Evolutionary conservation across 2,329 filamentous ascomycete genomes (phyloP).

Genomic region (Endoconidiophora laricicola): DNA sequence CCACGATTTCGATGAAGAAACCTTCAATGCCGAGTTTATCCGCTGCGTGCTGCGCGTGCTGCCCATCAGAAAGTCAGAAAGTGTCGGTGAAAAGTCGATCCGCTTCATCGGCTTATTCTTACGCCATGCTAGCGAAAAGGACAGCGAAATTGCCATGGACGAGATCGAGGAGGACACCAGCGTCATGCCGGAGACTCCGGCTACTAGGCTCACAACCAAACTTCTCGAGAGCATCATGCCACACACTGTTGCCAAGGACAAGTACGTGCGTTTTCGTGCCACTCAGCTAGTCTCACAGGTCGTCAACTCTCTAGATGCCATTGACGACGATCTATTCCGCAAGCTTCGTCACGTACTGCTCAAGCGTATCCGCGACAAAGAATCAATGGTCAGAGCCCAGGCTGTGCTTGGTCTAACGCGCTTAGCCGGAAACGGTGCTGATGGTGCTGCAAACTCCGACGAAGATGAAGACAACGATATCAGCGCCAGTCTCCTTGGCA

Average conservation of each 20-base stretch:
- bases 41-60: constrained; percentile 70
- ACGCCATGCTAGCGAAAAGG: constrained; percentile 51
- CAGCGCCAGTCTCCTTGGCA: constrained; percentile 56
- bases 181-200: constrained; percentile 67
- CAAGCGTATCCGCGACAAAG: constrained; percentile 83
- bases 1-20: constrained; percentile 61
- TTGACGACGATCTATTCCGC: constrained; percentile 83
- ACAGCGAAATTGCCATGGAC: constrained; percentile 49
- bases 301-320: constrained; percentile 78
- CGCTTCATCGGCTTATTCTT: constrained; percentile 81
- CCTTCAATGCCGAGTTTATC: constrained; percentile 75
- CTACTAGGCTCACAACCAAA: constrained; percentile 56
- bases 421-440: constrained; percentile 63
- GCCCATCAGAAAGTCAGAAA: constrained; percentile 80
- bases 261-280: constrained; percentile 73
- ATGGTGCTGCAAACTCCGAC: constrained; percentile 52
- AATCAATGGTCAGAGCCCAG: constrained; percentile 79
- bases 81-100: constrained; percentile 69
- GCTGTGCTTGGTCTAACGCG: constrained; percentile 81
- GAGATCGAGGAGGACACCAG: constrained; percentile 51
- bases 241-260: constrained; percentile 75
- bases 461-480: constrained; percentile 51
- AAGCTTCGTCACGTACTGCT: constrained; percentile 63
- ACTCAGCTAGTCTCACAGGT: constrained; percentile 84
- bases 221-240: constrained; percentile 60